Evolutionary conservation across 306 rosid species (phyloP), one percentile per base, ranked within the genome.

Genomic region (Citrullus mucosospermus): DNA sequence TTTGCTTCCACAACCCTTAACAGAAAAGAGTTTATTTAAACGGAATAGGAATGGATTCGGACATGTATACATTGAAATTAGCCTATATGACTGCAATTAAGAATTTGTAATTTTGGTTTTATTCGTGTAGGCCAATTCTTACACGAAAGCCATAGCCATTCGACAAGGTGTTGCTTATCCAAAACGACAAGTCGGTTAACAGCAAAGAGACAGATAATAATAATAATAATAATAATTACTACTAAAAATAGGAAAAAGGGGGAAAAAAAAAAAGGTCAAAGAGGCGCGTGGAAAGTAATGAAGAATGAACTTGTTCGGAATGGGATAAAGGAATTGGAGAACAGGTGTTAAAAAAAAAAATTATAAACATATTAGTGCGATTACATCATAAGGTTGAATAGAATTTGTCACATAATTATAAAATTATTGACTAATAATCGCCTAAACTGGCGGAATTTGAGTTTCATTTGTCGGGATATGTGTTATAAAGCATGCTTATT

Each of bases 101-200:
- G 16, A 11, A 30, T 5, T 11, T 57, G 2, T 59, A 11, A 3
- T 61, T 61, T 30, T 6, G 36, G 6, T 68, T 68, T 28, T 69
- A 25, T 69, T 43, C 11, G 36, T 20, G 0, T 7, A 69, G 6
- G 55, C 56, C 56, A 44, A 70, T 70, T 70, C 20, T 30, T 15
- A 46, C 41, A 71, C 76, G 76, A 48, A 48, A 71, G 41, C 76
- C 76, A 48, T 6, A 16, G 58, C 43, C n/a, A 44, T 71, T 71
- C 18, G 78, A 38, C 63, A 54, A 51, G 30, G 50, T 17, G 50
- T 73, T 73, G 78, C 78, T 75, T 75, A 32, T 75, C 48, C 63
- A 34, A 73, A 75, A 75, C 63, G 78, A 75, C 63, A 75, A 75
- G 63, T 75, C 63, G 63, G 41, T 17, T 16, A 32, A 54, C 30